phyloP scores from a whole-genome alignment of 2,329 filamentous ascomycete genomes.

The Coniochaeta hoffmannii region DNA sequence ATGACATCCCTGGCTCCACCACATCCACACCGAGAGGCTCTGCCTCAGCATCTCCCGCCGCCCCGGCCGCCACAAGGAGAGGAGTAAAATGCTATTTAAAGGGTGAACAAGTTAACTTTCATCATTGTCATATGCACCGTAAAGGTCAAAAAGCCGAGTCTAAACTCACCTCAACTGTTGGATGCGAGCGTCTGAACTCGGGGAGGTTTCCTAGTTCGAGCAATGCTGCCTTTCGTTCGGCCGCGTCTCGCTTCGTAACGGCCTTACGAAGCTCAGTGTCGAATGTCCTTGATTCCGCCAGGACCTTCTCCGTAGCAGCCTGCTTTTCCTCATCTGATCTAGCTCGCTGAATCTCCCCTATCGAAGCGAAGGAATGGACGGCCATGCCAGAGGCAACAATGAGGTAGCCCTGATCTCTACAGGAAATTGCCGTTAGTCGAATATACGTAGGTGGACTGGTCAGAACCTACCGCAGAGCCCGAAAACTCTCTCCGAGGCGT shows the following conservation, averaged over 20 bases:
- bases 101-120: not conserved
- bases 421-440: not conserved
- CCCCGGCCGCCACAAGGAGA: slow-evolving; percentile 14
- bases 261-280: slow-evolving; percentile 11
- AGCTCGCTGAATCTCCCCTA: slow-evolving; percentile 9
- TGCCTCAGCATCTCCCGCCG: slow-evolving; percentile 10
- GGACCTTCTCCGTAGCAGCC: slow-evolving; percentile 7
- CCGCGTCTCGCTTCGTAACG: slow-evolving; percentile 7
- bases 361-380: slow-evolving; percentile 14
- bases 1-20: slow-evolving; percentile 15
- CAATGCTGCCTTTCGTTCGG: slow-evolving; percentile 9
- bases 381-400: slow-evolving; percentile 15
- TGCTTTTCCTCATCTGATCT: slow-evolving; percentile 7
- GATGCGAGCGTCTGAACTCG: slow-evolving; percentile 14
- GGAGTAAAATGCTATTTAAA: slow-evolving; percentile 13
- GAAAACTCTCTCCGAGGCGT: slow-evolving; percentile 12
- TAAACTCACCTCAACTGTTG: slow-evolving; percentile 11
- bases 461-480: slow-evolving; percentile 8
- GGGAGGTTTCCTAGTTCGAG: slow-evolving; percentile 9
- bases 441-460: not conserved
- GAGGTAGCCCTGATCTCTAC: slow-evolving; percentile 11
- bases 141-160: not conserved
- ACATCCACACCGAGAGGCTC: slow-evolving; percentile 12
- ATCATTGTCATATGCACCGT: not conserved
- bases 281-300: slow-evolving; percentile 12